Conservation (phyloP, 495 filamentous ascomycete genomes). For the Evernia prunastri region DNA sequence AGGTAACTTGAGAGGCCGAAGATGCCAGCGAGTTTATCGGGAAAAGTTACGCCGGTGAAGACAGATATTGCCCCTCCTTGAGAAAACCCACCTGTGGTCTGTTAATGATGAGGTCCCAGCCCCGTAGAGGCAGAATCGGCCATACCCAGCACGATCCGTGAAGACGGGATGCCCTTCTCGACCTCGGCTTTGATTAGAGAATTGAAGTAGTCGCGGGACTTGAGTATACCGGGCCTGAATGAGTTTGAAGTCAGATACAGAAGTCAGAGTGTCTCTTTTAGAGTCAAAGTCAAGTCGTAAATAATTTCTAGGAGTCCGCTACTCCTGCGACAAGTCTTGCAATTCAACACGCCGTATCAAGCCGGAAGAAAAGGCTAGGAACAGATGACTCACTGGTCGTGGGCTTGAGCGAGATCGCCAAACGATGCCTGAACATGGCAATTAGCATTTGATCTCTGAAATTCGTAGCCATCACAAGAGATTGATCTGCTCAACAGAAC, state of each 20-base stretch:
- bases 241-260: not conserved
- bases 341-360: not conserved
- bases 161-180: constrained; percentile 70
- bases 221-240: constrained; percentile 54
- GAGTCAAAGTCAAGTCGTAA: not conserved
- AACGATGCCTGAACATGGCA: constrained; percentile 17
- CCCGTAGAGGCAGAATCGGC: constrained; percentile 53
- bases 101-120: constrained; percentile 14
- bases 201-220: constrained; percentile 69
- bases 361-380: not conserved
- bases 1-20: constrained; percentile 81
- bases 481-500: not conserved
- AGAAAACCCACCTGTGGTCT: constrained; percentile 45
- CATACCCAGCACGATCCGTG: constrained; percentile 75
- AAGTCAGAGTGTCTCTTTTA: not conserved
- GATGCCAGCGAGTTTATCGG: constrained; percentile 75
- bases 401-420: constrained; percentile 44
- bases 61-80: constrained; percentile 57
- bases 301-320: not conserved
- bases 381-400: constrained; percentile 54
- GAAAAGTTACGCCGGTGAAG: constrained; percentile 62
- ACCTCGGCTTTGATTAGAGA: constrained; percentile 75
- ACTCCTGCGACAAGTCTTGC: not conserved
- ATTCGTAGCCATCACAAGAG: not conserved
- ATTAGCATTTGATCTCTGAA: not conserved